A percentile compares a stretch with the other conserved stretches of the same genome.
Evolutionary conservation across 208 protist genomes (phyloP).

Genomic region (Trypanosoma boissoni): DNA sequence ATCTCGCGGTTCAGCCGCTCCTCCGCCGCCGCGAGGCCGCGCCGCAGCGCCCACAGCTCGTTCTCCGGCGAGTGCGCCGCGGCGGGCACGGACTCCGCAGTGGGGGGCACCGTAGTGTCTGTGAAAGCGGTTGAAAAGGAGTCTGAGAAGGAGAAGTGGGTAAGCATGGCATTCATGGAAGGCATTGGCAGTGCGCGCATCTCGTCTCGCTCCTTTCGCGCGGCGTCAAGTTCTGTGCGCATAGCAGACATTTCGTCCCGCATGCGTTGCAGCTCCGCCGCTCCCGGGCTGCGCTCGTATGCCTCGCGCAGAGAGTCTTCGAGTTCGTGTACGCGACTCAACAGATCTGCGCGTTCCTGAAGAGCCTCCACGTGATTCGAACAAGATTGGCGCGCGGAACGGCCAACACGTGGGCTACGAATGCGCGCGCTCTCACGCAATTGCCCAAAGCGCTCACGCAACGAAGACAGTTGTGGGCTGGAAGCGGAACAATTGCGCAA

Average conservation of each 20-base stretch:
- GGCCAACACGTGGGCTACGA: slow-evolving; percentile 7
- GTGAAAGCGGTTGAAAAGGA: no score
- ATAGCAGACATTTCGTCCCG: slow-evolving; percentile 34
- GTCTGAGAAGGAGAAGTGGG: no score
- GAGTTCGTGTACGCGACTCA: slow-evolving; percentile 26
- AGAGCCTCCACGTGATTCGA: background rate
- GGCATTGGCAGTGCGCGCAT: slow-evolving; percentile 22
- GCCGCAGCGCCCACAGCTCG: background rate
- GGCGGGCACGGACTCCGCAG: background rate
- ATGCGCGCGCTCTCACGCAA: background rate
- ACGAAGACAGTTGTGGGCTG: no score
- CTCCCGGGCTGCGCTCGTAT: slow-evolving; percentile 27
- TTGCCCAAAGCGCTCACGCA: slow-evolving; percentile 1
- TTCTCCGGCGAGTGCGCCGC: slow-evolving; percentile 3
- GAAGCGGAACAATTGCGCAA: no score
- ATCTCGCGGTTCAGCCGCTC: slow-evolving; percentile 46
- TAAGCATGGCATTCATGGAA: no score
- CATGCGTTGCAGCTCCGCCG: slow-evolving; percentile 39
- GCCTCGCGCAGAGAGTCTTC: slow-evolving; percentile 31
- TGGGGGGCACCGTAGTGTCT: background rate
- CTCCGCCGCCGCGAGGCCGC: background rate
- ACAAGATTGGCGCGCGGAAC: background rate
- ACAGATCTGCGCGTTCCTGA: slow-evolving; percentile 11
- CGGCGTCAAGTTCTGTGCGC: slow-evolving; percentile 21
- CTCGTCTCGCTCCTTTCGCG: slow-evolving; percentile 32